phyloP scores from a whole-genome alignment of 306 rosid genomes.

The Coriaria nepalensis region DNA sequence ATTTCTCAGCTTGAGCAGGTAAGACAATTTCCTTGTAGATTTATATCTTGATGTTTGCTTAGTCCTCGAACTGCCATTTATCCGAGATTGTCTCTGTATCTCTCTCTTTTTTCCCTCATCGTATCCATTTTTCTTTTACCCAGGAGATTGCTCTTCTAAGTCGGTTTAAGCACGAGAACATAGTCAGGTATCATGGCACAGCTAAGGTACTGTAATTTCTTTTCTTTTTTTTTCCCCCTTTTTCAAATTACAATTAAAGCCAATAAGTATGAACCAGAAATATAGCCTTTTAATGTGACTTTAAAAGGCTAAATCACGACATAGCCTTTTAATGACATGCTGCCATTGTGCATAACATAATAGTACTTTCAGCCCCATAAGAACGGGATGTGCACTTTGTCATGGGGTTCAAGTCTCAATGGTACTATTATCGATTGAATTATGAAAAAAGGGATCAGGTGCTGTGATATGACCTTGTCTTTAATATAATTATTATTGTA shows the following conservation, averaged over 20 bases:
- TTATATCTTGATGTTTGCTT: not conserved
- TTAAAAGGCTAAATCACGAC: too few species aligned
- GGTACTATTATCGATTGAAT: too few species aligned
- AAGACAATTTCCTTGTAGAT: not conserved
- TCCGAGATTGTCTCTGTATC: constrained; percentile 11
- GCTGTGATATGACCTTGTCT: too few species aligned
- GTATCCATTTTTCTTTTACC: constrained; percentile 1
- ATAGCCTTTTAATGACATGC: too few species aligned
- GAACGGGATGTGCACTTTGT: too few species aligned
- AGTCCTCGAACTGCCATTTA: not conserved
- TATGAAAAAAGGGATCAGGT: too few species aligned
- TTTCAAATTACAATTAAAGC: constrained; percentile 5
- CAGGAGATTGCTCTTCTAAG: constrained; percentile 96
- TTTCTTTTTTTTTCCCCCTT: constrained; percentile 5
- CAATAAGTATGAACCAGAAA: too few species aligned
- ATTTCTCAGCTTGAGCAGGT: constrained; percentile 80
- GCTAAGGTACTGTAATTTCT: constrained; percentile 47
- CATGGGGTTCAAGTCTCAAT: too few species aligned
- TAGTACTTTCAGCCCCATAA: too few species aligned
- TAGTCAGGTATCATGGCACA: constrained; percentile 84
- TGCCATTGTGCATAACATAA: too few species aligned
- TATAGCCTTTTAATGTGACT: too few species aligned
- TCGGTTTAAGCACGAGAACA: constrained; percentile 82
- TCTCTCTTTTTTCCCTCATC: constrained; percentile 10
- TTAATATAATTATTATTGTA: too few species aligned